Conservation (phyloP, 1,284 basidiomycete genomes). For the Microstroma glucosiphilum region DNA sequence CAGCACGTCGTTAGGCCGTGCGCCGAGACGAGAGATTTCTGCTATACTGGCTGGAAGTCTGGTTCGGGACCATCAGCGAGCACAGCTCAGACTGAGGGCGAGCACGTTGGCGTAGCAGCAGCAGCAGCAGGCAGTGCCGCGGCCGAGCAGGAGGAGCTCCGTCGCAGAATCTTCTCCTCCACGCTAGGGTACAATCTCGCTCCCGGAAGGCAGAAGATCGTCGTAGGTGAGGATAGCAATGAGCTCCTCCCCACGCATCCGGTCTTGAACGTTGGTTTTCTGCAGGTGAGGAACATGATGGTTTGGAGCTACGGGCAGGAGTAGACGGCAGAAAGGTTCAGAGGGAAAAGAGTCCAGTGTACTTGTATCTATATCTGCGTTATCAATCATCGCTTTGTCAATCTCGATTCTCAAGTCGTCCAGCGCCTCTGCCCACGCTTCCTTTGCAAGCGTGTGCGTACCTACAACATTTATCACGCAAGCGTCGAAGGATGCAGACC, state of each 20-base stretch:
- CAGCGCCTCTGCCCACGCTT: too few relatives aligned
- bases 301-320: conserved; percentile 34
- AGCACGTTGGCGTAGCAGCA: background rate
- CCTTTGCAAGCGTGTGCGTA: too few relatives aligned
- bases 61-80: background rate
- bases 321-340: too few relatives aligned
- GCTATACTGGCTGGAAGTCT: conserved; percentile 9
- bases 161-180: background rate
- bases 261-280: conserved; percentile 37
- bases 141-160: conserved; percentile 12
- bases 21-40: conserved; percentile 6
- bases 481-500: too few relatives aligned
- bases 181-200: conserved; percentile 11
- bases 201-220: conserved; percentile 12
- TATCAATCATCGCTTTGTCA: too few relatives aligned
- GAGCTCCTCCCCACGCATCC: conserved; percentile 35
- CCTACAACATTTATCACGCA: too few relatives aligned
- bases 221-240: conserved; percentile 20
- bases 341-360: too few relatives aligned
- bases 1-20: conserved; percentile 38
- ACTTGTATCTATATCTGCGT: too few relatives aligned
- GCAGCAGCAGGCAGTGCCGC: conserved; percentile 7
- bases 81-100: background rate
- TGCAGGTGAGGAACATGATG: conserved; percentile 29
- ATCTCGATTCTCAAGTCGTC: too few relatives aligned